Conservation (phyloP, 805 yeast species). For the Metahyphopichia silvanorum region DNA sequence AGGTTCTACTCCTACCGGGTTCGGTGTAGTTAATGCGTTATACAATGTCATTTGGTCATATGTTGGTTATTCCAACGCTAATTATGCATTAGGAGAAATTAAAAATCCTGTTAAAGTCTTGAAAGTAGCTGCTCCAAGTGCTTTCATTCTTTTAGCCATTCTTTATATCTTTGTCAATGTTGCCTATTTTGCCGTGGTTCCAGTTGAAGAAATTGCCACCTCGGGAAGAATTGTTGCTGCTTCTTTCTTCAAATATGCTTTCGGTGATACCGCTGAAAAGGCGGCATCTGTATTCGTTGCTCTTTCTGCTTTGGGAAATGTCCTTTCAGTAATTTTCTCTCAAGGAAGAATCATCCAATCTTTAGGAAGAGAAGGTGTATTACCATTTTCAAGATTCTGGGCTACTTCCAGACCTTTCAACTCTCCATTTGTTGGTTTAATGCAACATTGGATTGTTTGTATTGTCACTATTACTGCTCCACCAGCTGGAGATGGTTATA, state of each 20-base stretch:
- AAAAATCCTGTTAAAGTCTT: conserved; percentile 70
- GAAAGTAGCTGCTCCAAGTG: conserved; percentile 71
- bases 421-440: conserved; percentile 69
- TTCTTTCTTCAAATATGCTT: conserved; percentile 67
- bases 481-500: conserved; percentile 86
- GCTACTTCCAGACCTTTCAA: conserved; percentile 71
- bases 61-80: conserved; percentile 79
- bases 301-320: conserved; percentile 77
- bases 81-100: conserved; percentile 78
- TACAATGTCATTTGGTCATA: conserved; percentile 85
- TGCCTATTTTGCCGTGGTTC: conserved; percentile 81
- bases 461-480: conserved; percentile 72
- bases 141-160: conserved; percentile 57
- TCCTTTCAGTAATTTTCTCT: conserved; percentile 72
- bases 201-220: conserved; percentile 52
- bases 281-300: conserved; percentile 82
- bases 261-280: conserved; percentile 63
- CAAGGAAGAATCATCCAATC: conserved; percentile 82
- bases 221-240: conserved; percentile 77
- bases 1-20: conserved; percentile 56
- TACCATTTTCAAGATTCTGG: conserved; percentile 71
- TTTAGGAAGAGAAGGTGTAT: conserved; percentile 75
- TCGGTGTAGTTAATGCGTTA: conserved; percentile 69
- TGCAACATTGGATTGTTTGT: conserved; percentile 77
- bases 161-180: conserved; percentile 74